Evolutionary conservation across 176 grass and related monocot genomes (phyloP), one percentile per base, ranked within the genome.

Genomic region (Guadua angustifolia): DNA sequence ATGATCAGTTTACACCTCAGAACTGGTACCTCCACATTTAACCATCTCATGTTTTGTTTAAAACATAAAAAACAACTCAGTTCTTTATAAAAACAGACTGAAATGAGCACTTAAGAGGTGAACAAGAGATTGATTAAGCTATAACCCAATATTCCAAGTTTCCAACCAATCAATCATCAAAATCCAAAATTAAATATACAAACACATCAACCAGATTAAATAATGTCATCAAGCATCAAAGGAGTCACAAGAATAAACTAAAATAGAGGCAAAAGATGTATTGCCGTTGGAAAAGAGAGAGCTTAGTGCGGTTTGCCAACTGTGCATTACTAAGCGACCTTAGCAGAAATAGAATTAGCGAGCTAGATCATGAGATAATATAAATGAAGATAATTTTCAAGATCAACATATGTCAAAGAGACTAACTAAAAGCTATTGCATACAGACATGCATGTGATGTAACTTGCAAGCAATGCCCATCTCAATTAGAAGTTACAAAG

Each of bases 151-250:
- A 35, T 53, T 76, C 35, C 55, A 52, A 50, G 55, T n/a, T 53
- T 76, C 35, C 46, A 21, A 49, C 8, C 9, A 50, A 50, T 51
- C 26, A 9, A 66, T 73, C 45, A 86, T 77, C 7, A 82, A 82
- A 51, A 85, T 35, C 61, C 33, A 26, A 79, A 69, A 69, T 14
- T 69, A 38, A 75, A 67, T 35, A 81, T 75, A 53, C 60, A 56
- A 14, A 36, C 21, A 49, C 21, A 3, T 35, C 11, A 58, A 65
- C 73, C 39, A 56, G 35, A 72, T 84, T 15, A 19, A 73, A 15
- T 42, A 66, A 73, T 56, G 36, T 25, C 21, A 29, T 50, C 58
- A 81, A 26, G 29, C 73, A 19, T 16, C 57, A 73, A 14, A 32
- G 26, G 18, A 77, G 44, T 15, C 21, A 65, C 33, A 70, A 85